Conservation (phyloP, 1,284 basidiomycete genomes). For the Cutaneotrichosporon daszewskae region DNA sequence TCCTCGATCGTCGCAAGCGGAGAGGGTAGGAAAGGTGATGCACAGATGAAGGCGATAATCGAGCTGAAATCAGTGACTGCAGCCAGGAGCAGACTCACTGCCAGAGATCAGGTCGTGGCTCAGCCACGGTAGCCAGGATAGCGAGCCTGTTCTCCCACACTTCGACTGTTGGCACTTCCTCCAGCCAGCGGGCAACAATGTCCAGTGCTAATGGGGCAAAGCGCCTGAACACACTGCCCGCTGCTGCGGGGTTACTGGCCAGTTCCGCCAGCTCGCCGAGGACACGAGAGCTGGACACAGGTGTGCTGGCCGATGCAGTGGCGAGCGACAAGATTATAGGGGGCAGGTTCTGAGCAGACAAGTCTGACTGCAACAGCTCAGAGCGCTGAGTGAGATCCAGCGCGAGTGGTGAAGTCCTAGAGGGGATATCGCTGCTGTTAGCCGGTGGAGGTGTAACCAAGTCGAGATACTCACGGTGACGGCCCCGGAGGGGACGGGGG, state of each 20-base stretch:
- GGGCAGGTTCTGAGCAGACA: no score
- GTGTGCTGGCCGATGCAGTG: neutral
- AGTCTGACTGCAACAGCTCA: neutral
- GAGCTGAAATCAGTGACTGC: constrained; percentile 18
- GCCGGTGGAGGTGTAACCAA: neutral
- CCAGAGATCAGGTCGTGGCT: constrained; percentile 38
- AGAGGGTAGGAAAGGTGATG: constrained; percentile 27
- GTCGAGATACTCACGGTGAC: constrained; percentile 3
- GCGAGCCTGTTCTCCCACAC: constrained; percentile 31
- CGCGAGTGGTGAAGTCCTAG: constrained; percentile 5
- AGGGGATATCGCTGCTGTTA: constrained; percentile 3
- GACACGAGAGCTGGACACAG: constrained; percentile 10
- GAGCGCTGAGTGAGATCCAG: constrained; percentile 9
- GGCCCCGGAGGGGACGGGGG: neutral
- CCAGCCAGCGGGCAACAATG: constrained; percentile 38
- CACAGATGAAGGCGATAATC: constrained; percentile 19
- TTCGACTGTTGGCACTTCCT: constrained; percentile 12
- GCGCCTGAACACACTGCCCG: constrained; percentile 21
- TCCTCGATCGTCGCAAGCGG: constrained; percentile 22
- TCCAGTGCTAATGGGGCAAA: constrained; percentile 38
- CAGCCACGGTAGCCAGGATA: constrained; percentile 28
- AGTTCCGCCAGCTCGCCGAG: constrained; percentile 25
- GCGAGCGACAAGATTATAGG: no score
- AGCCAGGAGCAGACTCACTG: constrained; percentile 24
- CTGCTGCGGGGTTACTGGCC: constrained; percentile 17